Evolutionary conservation across 805 yeast genomes (phyloP), one percentile per base, ranked within the genome.

Genomic region (Jamesozyma spencerorum): DNA sequence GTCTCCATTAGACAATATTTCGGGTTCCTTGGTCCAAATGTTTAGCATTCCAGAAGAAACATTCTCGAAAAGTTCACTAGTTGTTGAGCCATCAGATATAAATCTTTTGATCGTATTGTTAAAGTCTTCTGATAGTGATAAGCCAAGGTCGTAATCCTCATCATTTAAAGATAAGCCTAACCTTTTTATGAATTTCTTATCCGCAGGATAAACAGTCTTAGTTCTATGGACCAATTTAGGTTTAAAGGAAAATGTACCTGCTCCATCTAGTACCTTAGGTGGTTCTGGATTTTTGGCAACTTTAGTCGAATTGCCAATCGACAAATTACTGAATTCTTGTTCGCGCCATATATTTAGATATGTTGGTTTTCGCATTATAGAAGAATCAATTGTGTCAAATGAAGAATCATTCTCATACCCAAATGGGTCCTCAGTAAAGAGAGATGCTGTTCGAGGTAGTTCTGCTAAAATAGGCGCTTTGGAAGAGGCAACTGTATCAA

Each of bases 341-440:
- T 41, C 44, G 40, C 57, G 63, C 64, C 64, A 60, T 4, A 60
- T 57, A 3, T 56, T 48, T 13, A 60, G 39, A 38, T 56, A 60
- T 36, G 50, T 50, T 2, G 56, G 52, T 28, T 50, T 45, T 13
- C 33, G 41, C 1, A 47, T 27, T 19, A 40, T 37, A n/a, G 49
- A 43, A 3, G 50, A 31, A 29, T 53, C 53, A 12, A 49, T 41
- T 5, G 46, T 42, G 10, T 52, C 61, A 14, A 46, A 38, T 2
- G 62, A 57, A 5, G 50, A 45, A 24, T 56, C 61, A 24, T 36
- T 40, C 8, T 49, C 50, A 20, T 50, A 53, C 2, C 39, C 46
- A 34, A 55, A 57, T 12, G 57, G 47, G 29, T 57, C 58, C 8
- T 55, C 62, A 14, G 49, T 45, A 37, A 51, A 53, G 6, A 57